Evolutionary conservation across 192 early-diverging fungal species (phyloP).

Genomic region (Coemansia asiatica): DNA sequence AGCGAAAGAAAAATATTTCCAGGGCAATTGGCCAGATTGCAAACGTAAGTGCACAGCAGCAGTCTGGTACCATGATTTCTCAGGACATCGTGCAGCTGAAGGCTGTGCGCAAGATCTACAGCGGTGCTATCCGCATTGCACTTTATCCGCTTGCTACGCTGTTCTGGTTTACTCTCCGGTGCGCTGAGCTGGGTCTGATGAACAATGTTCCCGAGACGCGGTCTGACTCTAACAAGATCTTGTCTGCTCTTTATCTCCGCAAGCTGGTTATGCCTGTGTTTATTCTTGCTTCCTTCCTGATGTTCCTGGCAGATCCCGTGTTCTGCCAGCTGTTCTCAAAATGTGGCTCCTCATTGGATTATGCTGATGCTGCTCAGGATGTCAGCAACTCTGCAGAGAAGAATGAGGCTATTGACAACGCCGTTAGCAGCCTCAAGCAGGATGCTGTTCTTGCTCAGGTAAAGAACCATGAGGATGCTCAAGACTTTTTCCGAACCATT

Average conservation of each 20-base stretch:
- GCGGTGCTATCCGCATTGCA: constrained; percentile 1
- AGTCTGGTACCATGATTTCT: not conserved
- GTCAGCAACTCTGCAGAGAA: not conserved
- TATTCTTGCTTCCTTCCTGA: not conserved
- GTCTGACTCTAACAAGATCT: not conserved
- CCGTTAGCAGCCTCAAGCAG: constrained; percentile 1
- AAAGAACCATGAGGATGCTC: constrained; percentile 4
- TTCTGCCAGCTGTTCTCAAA: constrained; percentile 11
- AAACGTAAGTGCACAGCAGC: not conserved
- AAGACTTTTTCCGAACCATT: constrained; percentile 1
- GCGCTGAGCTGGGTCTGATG: not conserved
- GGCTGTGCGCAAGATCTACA: constrained; percentile 5
- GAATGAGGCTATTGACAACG: not conserved
- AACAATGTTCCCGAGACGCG: not conserved
- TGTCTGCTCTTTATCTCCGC: not conserved
- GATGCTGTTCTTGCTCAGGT: not conserved
- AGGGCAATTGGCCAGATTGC: constrained; percentile 1
- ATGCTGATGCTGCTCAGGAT: not conserved
- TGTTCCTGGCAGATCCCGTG: constrained; percentile 3
- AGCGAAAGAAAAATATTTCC: not conserved
- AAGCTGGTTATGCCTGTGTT: not conserved
- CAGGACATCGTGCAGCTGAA: not conserved
- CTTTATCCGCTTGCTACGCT: constrained; percentile 3
- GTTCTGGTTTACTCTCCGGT: constrained; percentile 1
- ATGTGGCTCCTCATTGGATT: not conserved